phyloP scores from a whole-genome alignment of 2,329 filamentous ascomycete species.

The Phialophora macrospora region DNA sequence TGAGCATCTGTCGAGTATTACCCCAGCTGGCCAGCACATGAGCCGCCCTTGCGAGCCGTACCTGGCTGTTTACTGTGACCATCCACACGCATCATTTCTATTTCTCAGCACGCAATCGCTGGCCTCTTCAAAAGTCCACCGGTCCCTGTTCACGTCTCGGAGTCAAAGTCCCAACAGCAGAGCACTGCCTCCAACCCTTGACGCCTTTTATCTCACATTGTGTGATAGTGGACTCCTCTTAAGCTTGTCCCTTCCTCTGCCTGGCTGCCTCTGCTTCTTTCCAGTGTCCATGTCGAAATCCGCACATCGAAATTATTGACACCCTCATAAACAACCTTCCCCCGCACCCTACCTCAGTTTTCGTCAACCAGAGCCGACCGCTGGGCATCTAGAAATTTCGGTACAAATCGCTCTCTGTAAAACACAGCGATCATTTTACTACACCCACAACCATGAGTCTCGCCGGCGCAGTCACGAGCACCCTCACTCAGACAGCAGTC shows the following conservation, averaged over 20 bases:
- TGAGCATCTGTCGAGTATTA: neutral
- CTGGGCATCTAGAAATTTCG: neutral
- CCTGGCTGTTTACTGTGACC: neutral
- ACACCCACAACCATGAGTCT: conserved; percentile 32
- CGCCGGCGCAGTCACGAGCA: conserved; percentile 24
- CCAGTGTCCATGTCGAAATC: neutral
- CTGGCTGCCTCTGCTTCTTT: conserved; percentile 7
- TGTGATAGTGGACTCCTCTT: neutral
- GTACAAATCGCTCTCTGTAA: neutral
- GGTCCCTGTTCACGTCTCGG: neutral
- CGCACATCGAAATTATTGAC: neutral
- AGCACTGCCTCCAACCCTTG: neutral
- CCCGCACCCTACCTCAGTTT: neutral
- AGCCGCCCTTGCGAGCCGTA: conserved; percentile 7
- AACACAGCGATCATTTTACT: neutral
- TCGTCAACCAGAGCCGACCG: neutral
- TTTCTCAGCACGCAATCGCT: conserved; percentile 22
- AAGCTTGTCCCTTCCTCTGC: neutral
- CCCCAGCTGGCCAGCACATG: neutral
- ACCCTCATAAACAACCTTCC: neutral
- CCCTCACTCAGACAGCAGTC: conserved; percentile 42
- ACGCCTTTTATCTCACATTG: conserved; percentile 13
- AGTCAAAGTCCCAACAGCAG: conserved; percentile 8
- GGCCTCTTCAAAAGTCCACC: neutral
- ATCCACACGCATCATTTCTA: conserved; percentile 14